Base-by-base conservation (phyloP, 768 basidiomycete species). In the Leccinum variicolor region DNA sequence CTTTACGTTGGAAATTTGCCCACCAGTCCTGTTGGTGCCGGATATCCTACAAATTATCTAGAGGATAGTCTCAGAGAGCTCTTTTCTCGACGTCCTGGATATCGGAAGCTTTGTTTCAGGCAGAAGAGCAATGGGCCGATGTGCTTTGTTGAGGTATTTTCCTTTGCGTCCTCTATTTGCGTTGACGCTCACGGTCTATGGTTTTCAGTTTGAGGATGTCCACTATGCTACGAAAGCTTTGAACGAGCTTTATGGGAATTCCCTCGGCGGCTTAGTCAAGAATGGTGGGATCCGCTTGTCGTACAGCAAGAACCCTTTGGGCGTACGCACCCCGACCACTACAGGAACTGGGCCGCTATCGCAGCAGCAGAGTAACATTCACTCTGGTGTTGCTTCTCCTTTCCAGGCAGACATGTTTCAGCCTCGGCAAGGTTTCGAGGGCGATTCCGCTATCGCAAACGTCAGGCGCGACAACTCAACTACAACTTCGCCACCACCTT, bases 1-100 rank as follows among this genome's bases (percentile, higher is more conserved):
- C 79, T 99, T n/a, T 98, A 98, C 68, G 94, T 99, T n/a, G 97
- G 97, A 47, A 98, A 98, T 66, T 75, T 99, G 57, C 97, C 96
- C 2, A 91, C 90, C 5, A 83, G 87, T 31, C 84, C 87, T 23
- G 81, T 86, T 17, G 84, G 89, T 6, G 74, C 79, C 4, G 87
- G 90, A 3, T 87, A 85, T 65, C 84, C 91, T 36, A 82, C 86
- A 48, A 87, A 89, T 63, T 84, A 87, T 66, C 81, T 99, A 3
- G 95, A 99, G 73, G 92, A 95, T 57, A 86, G 84, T 33, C 78
- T 99, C 25, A 81, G 93, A 56, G 85, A 86, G 39, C 76, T 97
- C 49, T 99, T 99, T 73, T 80, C 82, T 28, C 78, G 78, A 29
- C 88, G 86, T 45, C 81, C 84, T 4, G 97, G 97, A 3, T 99